A percentile compares a stretch with the other conserved stretches of the same genome.
These are phyloP conservation scores for Mucor ambiguus DNA, from an alignment of 371 early-diverging fungal species.

Conservation along the genomic window DNA sequence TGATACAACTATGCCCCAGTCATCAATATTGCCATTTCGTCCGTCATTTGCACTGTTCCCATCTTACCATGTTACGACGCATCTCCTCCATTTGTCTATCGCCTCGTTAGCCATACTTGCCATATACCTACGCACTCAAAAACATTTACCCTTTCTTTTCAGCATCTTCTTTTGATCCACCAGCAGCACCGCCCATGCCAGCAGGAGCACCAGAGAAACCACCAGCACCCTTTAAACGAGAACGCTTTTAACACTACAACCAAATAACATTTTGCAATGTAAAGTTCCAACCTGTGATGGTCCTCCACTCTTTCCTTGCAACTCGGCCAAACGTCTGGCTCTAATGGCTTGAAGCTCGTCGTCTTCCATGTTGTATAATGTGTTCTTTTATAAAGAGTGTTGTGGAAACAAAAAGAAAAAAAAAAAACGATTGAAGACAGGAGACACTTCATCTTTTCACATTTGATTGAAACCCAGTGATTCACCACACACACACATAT, in stretches of 20 bases:
- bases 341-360: constrained; percentile 85
- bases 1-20: constrained; percentile 64
- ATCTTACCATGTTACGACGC: constrained; percentile 76
- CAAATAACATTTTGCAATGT: not conserved
- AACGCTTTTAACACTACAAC: not conserved
- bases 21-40: not conserved
- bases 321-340: constrained; percentile 75
- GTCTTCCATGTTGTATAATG: constrained; percentile 68
- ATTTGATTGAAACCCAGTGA: not conserved
- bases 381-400: not conserved
- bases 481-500: not conserved
- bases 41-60: not conserved
- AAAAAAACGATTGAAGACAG: not conserved
- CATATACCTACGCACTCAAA: not conserved
- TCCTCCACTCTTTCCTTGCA: constrained; percentile 46
- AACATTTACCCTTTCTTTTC: constrained; percentile 46
- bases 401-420: constrained; percentile 1
- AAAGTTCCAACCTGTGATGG: constrained; percentile 11
- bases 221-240: not conserved
- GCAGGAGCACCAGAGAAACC: constrained; percentile 22
- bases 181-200: constrained; percentile 14
- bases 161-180: constrained; percentile 44
- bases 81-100: constrained; percentile 81
- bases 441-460: too few relatives aligned
- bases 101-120: not conserved